Evolutionary conservation across 352 stramenopile species (phyloP), one percentile per base, ranked within the genome.

Genomic region (Phytopythium oedochilum): DNA sequence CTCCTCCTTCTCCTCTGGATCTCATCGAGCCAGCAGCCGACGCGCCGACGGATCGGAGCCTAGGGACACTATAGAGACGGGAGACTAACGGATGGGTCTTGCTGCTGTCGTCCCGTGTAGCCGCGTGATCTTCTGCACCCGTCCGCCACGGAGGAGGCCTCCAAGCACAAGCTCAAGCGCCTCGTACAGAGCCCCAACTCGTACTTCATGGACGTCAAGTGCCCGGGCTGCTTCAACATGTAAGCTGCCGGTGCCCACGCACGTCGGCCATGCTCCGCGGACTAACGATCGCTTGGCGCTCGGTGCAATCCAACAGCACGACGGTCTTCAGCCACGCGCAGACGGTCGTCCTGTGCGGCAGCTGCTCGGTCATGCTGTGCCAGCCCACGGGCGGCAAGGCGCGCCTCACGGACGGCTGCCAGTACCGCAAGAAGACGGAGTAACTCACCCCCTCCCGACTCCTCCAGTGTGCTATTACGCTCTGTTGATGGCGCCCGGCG

Each of bases 201-300:
- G 68, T 99, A 98, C 82, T 98, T 98, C 77, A 98, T 98, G 95
- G 97, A 99, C 77, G 98, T 99, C 60, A 99, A 99, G 81, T 99
- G 97, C 86, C 96, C 96, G 46, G 97, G 97, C 73, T 99, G 97
- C 93, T 99, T 99, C 85, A 98, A 99, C 88, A 99, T 99, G 75
- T 87, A 70, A 28, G 73, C 67, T 17, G 36, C 32, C 26, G 48
- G 3, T 48, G 35, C 18, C 54, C 3, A 31, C 6, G 17, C 2
- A 18, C 34, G 17, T 20, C 17, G 18, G 12, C 5, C 5, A 25
- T n/a, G 14, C 28, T 62, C 38, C 44, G 31, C 0, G 3, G 20
- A 20, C 44, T 35, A 29, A 22, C 54, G 31, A 17, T 5, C 48
- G 32, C 22, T 50, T 51, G 22, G 50, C 45, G 10, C 39, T 17